Conservation (phyloP, 2,329 filamentous ascomycete species). For the Diaporthe ampelina region DNA sequence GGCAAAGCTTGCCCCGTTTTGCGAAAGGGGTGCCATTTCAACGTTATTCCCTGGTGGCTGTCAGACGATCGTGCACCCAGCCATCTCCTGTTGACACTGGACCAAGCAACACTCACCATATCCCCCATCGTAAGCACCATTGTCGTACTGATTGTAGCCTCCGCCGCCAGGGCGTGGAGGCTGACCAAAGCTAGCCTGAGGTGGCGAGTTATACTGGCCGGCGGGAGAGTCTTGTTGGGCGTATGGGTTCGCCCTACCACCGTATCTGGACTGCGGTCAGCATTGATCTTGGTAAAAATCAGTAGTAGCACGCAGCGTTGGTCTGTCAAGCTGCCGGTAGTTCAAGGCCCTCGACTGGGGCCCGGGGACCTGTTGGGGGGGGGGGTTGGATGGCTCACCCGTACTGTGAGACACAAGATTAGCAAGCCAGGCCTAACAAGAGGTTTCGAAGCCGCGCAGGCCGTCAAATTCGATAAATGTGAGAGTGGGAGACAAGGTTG, state of each 20-base stretch:
- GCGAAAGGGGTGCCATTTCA: constrained; percentile 78
- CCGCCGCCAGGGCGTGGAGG: constrained; percentile 40
- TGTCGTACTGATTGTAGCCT: constrained; percentile 17
- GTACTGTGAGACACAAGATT: constrained; percentile 64
- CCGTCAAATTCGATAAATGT: background rate
- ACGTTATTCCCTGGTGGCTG: constrained; percentile 60
- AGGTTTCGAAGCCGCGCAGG: background rate
- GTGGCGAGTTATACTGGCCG: constrained; percentile 53
- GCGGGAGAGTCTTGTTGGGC: constrained; percentile 62
- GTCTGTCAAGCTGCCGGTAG: background rate
- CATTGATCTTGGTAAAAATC: background rate
- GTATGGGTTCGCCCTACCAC: constrained; percentile 69
- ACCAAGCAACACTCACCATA: constrained; percentile 20
- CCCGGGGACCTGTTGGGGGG: background rate
- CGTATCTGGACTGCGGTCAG: constrained; percentile 64
- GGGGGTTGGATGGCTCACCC: constrained; percentile 59
- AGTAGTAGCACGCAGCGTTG: background rate
- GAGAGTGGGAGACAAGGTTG: background rate
- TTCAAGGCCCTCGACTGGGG: background rate
- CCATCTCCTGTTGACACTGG: background rate
- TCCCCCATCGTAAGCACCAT: constrained; percentile 18
- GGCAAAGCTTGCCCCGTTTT: constrained; percentile 63
- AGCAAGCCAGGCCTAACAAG: constrained; percentile 44
- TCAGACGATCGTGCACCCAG: background rate
- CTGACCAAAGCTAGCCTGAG: constrained; percentile 33